phyloP scores from a whole-genome alignment of 1,284 basidiomycete genomes.

The Microbotryomycetes sp. region DNA sequence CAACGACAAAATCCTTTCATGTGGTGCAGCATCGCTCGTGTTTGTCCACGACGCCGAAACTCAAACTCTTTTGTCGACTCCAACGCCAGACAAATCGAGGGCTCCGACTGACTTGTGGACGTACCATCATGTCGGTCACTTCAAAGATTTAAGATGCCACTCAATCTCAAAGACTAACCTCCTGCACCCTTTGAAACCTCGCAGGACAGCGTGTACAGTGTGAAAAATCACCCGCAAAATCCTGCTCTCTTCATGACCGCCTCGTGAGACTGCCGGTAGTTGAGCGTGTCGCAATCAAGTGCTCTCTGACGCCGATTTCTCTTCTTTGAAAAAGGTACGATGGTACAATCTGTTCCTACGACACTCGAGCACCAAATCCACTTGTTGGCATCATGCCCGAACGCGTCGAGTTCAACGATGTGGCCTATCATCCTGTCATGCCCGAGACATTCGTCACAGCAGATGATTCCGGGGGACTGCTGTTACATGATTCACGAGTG shows the following conservation, averaged over 20 bases:
- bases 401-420: conserved; percentile 41
- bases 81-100: background rate
- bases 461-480: conserved; percentile 54
- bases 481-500: conserved; percentile 67
- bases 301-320: too few species aligned
- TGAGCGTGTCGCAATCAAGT: background rate
- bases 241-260: conserved; percentile 62
- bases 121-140: conserved; percentile 18
- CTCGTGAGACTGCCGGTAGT: conserved; percentile 46
- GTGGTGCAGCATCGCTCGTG: conserved; percentile 56
- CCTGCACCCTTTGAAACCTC: conserved; percentile 26
- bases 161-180: too few species aligned
- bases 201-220: conserved; percentile 27
- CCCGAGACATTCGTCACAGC: conserved; percentile 62
- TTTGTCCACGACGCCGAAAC: conserved; percentile 38
- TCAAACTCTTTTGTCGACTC: background rate
- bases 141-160: too few species aligned
- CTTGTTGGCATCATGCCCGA: conserved; percentile 9
- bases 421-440: conserved; percentile 58
- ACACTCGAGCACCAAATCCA: conserved; percentile 4
- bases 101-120: conserved; percentile 9
- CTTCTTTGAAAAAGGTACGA: conserved; percentile 53
- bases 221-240: conserved; percentile 46
- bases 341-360: conserved; percentile 49
- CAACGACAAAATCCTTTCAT: conserved; percentile 58